Percentiles rank a stretch among this genome's conserved stretches.
Conservation (phyloP, 2,329 filamentous ascomycete genomes). For the Fusarium denticulatum region DNA sequence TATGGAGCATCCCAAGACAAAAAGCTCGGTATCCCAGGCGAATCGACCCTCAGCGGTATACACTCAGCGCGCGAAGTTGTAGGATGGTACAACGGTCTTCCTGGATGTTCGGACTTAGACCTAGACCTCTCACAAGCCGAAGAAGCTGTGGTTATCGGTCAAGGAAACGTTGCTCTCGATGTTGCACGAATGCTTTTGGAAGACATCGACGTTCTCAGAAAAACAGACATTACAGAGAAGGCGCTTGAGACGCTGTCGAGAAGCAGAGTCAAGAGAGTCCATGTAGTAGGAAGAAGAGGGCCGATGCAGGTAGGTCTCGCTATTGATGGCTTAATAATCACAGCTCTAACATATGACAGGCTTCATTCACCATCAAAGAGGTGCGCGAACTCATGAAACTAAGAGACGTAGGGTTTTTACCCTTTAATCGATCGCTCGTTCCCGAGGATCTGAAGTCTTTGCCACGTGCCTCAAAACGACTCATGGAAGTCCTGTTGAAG, state of each 20-base stretch:
- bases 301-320: slow-evolving; percentile 77
- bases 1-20: slow-evolving; percentile 91
- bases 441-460: slow-evolving; percentile 75
- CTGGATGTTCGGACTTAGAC: slow-evolving; percentile 77
- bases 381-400: slow-evolving; percentile 87
- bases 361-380: slow-evolving; percentile 96
- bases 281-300: slow-evolving; percentile 88
- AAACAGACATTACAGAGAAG: slow-evolving; percentile 89
- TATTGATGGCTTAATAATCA: background rate
- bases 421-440: slow-evolving; percentile 72
- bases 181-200: slow-evolving; percentile 88
- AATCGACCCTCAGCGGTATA: slow-evolving; percentile 76
- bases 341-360: slow-evolving; percentile 58
- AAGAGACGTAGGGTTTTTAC: slow-evolving; percentile 74
- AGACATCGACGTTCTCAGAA: slow-evolving; percentile 75
- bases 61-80: slow-evolving; percentile 94
- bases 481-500: slow-evolving; percentile 84
- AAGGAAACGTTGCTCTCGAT: slow-evolving; percentile 96
- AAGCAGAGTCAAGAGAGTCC: slow-evolving; percentile 81
- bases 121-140: slow-evolving; percentile 80
- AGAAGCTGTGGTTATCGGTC: slow-evolving; percentile 87
- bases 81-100: slow-evolving; percentile 97
- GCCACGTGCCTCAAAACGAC: slow-evolving; percentile 77
- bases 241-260: slow-evolving; percentile 78
- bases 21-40: slow-evolving; percentile 81